phyloP scores from a whole-genome alignment of 2,329 filamentous ascomycete species.

The Colletotrichum ledebouriae region DNA sequence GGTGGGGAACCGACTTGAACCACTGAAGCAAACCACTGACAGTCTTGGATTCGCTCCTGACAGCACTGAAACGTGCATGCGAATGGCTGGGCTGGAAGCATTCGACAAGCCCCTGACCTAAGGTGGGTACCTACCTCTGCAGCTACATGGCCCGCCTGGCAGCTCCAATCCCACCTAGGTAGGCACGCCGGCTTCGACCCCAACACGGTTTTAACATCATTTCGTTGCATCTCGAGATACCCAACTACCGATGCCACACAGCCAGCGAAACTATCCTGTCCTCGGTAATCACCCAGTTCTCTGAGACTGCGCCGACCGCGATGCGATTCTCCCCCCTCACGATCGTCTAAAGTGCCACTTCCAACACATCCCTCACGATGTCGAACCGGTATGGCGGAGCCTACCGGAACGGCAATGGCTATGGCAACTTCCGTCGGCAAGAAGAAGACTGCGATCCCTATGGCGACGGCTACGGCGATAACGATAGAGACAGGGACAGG shows the following conservation, averaged over 20 bases:
- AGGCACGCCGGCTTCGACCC: neutral
- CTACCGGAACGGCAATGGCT: constrained; percentile 59
- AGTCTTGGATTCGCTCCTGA: constrained; percentile 34
- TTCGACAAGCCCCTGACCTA: constrained; percentile 1
- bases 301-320: constrained; percentile 11
- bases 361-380: constrained; percentile 35
- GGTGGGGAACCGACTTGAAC: constrained; percentile 22
- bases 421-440: constrained; percentile 55
- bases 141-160: constrained; percentile 5
- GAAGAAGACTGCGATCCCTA: constrained; percentile 74
- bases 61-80: constrained; percentile 40
- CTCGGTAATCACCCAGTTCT: too few relatives aligned
- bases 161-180: constrained; percentile 15
- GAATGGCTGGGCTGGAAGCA: constrained; percentile 32
- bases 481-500: constrained; percentile 55
- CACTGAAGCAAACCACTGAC: constrained; percentile 29
- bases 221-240: constrained; percentile 10
- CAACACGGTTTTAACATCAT: constrained; percentile 12
- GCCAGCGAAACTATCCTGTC: neutral
- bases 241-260: neutral
- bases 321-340: constrained; percentile 34
- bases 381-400: constrained; percentile 47
- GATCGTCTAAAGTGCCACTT: constrained; percentile 34
- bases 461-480: constrained; percentile 56
- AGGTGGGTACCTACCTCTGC: neutral